Conservation (phyloP, 139 green algal genomes). For the Marvania coccoides region DNA sequence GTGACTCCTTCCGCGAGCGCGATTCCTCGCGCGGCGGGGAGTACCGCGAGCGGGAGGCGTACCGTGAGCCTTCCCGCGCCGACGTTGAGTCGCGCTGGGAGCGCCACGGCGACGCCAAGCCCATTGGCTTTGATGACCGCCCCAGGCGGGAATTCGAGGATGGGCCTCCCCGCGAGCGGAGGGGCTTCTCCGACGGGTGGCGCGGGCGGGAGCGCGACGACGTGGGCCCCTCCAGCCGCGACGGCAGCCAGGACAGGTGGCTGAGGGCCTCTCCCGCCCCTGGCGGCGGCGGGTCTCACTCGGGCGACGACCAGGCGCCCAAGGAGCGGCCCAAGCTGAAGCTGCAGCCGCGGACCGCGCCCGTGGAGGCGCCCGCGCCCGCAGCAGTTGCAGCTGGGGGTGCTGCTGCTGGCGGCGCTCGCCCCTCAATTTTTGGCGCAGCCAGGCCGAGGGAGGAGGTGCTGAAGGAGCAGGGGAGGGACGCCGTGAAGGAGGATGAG, state of each 20-base stretch:
- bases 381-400: not conserved
- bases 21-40: conserved; percentile 27
- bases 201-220: not conserved
- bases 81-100: conserved; percentile 35
- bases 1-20: conserved; percentile 6
- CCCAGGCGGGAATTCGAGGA: conserved; percentile 10
- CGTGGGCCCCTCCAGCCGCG: not conserved
- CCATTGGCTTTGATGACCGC: conserved; percentile 20
- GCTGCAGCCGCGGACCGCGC: conserved; percentile 49
- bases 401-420: conserved; percentile 1
- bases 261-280: conserved; percentile 4
- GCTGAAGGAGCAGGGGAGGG: conserved; percentile 78
- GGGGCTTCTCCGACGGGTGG: conserved; percentile 12
- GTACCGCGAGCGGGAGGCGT: not conserved
- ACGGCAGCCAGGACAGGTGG: conserved; percentile 19
- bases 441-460: conserved; percentile 83
- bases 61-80: conserved; percentile 18
- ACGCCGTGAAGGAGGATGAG: conserved; percentile 55
- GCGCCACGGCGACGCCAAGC: conserved; percentile 13
- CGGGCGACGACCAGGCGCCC: not conserved
- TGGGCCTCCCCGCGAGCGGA: not conserved
- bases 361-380: conserved; percentile 14
- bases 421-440: conserved; percentile 56
- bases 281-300: not conserved
- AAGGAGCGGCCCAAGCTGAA: conserved; percentile 48